Base-by-base conservation (phyloP, 2,329 filamentous ascomycete species). In the Knufia petricola region DNA sequence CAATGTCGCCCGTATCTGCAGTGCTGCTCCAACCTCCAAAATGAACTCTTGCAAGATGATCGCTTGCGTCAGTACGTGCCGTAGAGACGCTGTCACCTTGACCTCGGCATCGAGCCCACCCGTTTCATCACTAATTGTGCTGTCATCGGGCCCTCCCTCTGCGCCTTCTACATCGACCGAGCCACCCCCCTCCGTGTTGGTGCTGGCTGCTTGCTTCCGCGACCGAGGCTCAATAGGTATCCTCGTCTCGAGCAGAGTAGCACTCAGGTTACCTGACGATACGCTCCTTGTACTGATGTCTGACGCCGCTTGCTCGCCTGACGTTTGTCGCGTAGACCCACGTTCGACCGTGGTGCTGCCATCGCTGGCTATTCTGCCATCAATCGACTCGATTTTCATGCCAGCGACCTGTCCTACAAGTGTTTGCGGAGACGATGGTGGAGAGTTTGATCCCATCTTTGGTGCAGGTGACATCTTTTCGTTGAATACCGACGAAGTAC, bases 21-120 rank as follows among this genome's bases (percentile, higher is more conserved):
- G 73, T 58, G 89, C 65, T 21, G 84, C 83, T 1, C 84, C 81
- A 49, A 90, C 65, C 64, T 92, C 86, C 43, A 90, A 73, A 43
- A 90, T 66, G 61, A 92, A 92, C 30, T 85, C 84, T 63, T 92
- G 86, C 50, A 88, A 70, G 44, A 90, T 77, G 50, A 90, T 78
- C 34, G 84, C 78, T 62, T 90, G 92, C 4, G 85, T 90, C 53
- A 92, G 69, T 9, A 90, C 71, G 62, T 90, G 85, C 34, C 83
- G 87, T 3, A 92, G 77, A 6, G 82, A 86, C 6, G 80, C 82
- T 8, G 72, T 73, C 42, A 64, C 67, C 3, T 31, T 9, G 4
- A 9, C 12, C 19, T 31, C 41, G 9, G 24, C n/a, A 10, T 17
- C 24, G 4, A n/a, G 21, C 12, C 36, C 36, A 39, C 17, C 41